Percentiles rank a stretch among this genome's conserved stretches.
These are phyloP conservation scores for Hagleromyces aurorensis DNA, from an alignment of 805 yeast genomes.

Conservation along the genomic window DNA sequence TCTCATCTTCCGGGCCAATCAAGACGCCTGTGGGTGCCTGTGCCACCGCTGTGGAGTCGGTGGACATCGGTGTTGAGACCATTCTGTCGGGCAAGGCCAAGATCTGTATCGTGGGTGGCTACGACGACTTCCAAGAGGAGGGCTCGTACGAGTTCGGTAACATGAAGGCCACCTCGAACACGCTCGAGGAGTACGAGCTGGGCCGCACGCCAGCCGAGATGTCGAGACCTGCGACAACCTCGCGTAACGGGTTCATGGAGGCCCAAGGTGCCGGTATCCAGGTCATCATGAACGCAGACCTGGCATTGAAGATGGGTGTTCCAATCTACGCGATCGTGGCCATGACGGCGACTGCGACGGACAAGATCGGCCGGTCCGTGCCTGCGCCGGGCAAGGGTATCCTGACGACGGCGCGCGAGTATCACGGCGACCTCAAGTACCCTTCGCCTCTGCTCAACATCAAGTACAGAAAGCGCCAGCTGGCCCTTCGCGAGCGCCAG, in stretches of 20 bases:
- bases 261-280: conserved; percentile 99
- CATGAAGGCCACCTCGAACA: conserved; percentile 96
- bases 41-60: conserved; percentile 97
- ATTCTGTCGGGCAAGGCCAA: conserved; percentile 90
- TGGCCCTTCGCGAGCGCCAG: conserved; percentile 68
- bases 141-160: conserved; percentile 97
- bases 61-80: conserved; percentile 92
- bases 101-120: conserved; percentile 96
- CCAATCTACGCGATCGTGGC: conserved; percentile 96
- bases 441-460: conserved; percentile 77
- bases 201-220: conserved; percentile 98
- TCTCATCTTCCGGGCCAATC: conserved; percentile 97
- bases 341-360: conserved; percentile 92
- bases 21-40: conserved; percentile 99
- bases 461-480: conserved; percentile 89
- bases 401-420: conserved; percentile 94
- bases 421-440: conserved; percentile 71
- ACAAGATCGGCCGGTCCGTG: conserved; percentile 96
- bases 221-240: conserved; percentile 97
- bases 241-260: conserved; percentile 98
- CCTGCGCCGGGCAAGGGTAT: conserved; percentile 99
- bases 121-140: conserved; percentile 99
- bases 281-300: conserved; percentile 88
- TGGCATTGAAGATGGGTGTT: conserved; percentile 97
- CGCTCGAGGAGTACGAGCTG: conserved; percentile 78